These are phyloP conservation scores for Leucosporidium yakuticum DNA, from an alignment of 768 basidiomycete genomes.

Conservation along the genomic window DNA sequence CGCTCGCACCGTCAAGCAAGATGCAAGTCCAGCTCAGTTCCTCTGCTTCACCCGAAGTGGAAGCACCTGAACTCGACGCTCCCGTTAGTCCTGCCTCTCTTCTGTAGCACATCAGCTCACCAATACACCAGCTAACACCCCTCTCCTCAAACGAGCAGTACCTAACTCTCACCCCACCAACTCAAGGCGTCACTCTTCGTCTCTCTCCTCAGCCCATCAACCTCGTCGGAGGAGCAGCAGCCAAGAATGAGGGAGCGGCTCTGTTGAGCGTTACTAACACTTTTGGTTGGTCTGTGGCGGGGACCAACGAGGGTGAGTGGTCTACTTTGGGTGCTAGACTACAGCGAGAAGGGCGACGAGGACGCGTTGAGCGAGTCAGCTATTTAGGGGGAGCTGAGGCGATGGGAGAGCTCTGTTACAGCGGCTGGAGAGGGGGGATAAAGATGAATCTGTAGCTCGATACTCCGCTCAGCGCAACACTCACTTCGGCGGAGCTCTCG, in stretches of 20 bases:
- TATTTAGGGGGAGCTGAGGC: neutral
- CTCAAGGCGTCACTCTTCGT: slow-evolving; percentile 19
- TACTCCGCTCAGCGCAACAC: neutral
- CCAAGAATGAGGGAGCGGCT: neutral
- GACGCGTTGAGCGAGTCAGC: too few species aligned
- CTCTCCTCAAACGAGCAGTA: slow-evolving; percentile 1
- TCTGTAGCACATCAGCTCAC: neutral
- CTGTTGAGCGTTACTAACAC: slow-evolving; percentile 26
- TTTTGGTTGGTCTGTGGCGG: slow-evolving; percentile 25
- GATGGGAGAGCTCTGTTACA: too few species aligned
- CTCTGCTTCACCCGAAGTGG: slow-evolving; percentile 2
- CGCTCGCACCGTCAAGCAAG: too few species aligned
- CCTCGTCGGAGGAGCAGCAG: neutral
- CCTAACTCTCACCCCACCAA: slow-evolving; percentile 23
- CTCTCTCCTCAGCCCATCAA: neutral
- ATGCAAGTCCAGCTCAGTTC: too few species aligned
- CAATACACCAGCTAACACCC: too few species aligned
- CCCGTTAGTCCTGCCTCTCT: slow-evolving; percentile 2
- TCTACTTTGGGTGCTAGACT: too few species aligned
- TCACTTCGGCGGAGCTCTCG: neutral
- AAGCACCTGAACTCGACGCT: slow-evolving; percentile 25
- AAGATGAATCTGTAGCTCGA: neutral
- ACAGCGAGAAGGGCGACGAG: too few species aligned
- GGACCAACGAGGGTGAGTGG: slow-evolving; percentile 7
- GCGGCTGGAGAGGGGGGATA: too few species aligned